Evolutionary conservation across 2,329 filamentous ascomycete genomes (phyloP).

Genomic region (Penicillium sp.): DNA sequence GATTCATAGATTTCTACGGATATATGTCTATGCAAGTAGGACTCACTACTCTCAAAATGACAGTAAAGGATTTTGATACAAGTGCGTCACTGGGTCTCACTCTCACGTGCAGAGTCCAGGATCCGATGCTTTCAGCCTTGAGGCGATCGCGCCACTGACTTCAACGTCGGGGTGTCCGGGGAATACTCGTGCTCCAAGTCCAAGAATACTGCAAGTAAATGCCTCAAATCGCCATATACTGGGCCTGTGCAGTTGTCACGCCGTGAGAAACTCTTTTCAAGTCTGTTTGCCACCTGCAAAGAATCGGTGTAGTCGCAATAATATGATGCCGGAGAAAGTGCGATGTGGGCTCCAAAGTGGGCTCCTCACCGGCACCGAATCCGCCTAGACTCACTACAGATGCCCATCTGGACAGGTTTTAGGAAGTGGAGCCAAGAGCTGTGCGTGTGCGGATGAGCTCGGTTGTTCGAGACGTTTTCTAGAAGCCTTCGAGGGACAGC

Average conservation of each 20-base stretch:
- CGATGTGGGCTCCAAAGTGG: background rate
- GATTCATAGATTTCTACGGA: background rate
- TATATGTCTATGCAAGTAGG: background rate
- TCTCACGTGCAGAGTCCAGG: background rate
- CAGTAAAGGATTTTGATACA: background rate
- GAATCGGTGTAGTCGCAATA: background rate
- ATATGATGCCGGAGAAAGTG: background rate
- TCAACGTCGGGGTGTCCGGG: slow-evolving; percentile 6
- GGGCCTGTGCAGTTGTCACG: background rate
- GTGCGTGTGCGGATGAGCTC: slow-evolving; percentile 18
- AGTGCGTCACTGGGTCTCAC: background rate
- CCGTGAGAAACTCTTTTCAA: background rate
- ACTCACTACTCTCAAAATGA: background rate
- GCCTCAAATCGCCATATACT: background rate
- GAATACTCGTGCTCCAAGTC: background rate
- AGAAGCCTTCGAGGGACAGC: slow-evolving; percentile 24
- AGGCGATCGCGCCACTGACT: slow-evolving; percentile 22
- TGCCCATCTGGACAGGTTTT: background rate
- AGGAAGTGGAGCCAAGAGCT: slow-evolving; percentile 9
- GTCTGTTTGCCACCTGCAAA: slow-evolving; percentile 6
- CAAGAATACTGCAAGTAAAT: background rate
- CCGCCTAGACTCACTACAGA: background rate
- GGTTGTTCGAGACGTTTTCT: slow-evolving; percentile 35
- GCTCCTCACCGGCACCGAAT: background rate
- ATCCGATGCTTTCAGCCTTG: slow-evolving; percentile 8